Base-by-base conservation (phyloP, 2,329 filamentous ascomycete species). In the Penicillium occitanis region DNA sequence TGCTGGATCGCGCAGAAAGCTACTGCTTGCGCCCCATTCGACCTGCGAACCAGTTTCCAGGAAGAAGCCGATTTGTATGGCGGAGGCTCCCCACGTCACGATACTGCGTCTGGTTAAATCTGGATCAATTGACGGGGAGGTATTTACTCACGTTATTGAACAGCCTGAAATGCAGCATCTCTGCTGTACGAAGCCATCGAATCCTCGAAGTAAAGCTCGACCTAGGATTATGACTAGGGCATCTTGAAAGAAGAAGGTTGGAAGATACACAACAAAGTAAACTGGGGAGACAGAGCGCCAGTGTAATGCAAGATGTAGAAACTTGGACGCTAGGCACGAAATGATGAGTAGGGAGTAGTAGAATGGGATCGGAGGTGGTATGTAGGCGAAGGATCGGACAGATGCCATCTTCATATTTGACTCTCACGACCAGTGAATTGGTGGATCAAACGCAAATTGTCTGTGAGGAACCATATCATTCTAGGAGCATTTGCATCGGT, bases 31-130 rank as follows among this genome's bases (percentile, higher is more conserved):
- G 40, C 71, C 71, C 78, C 78, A 80, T 68, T 76, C 74, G 60
- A 80, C 75, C 66, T 80, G 77, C 40, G 75, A 75, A 7, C 78
- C 77, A 1, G 78, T 80, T 65, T 79, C 76, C 60, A 78, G 68
- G 66, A 77, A 79, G 69, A 80, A 79, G 40, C 75, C 75, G 61
- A 79, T 75, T 66, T 78, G 76, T 14, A 74, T 70, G 35, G 77
- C 74, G 11, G 76, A 73, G 2, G 76, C 73, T 25, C 70, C 73
- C 62, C 73, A 73, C 8, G 75, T 74, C 30, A 76, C 57, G 17
- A 76, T 46, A 8, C 75, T 77, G 58, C 28, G 60, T 37, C 28
- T 53, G 7, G 33, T 35, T 8, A 35, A 35, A 10, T 35, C 33
- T 35, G 33, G 10, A 2, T 11, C 3, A 35, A 11, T 11, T 35